A percentile compares a stretch with the other conserved stretches of the same genome.
phyloP scores from a whole-genome alignment of 257 asterid genomes.

The Hygrophila difformis region DNA sequence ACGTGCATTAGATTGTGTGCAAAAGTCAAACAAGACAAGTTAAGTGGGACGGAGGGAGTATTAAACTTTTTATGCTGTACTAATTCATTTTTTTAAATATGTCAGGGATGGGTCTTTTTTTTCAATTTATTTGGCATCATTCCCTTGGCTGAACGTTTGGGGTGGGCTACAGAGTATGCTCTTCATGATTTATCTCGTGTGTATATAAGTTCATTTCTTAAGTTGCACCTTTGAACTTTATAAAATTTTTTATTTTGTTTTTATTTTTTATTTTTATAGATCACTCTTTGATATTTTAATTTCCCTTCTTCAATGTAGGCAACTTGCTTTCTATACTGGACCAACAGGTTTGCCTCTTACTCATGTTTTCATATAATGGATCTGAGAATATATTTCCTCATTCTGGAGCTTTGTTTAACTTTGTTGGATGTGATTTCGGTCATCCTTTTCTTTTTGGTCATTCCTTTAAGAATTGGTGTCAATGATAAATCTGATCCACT shows the following conservation, averaged over 20 bases:
- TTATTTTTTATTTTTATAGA: not conserved
- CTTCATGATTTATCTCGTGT: not conserved
- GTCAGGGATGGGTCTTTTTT: constrained; percentile 73
- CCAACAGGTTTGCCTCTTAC: constrained; percentile 50
- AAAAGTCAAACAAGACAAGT: too few relatives aligned
- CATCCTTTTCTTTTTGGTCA: too few relatives aligned
- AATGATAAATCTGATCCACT: not conserved
- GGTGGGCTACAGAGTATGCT: constrained; percentile 83
- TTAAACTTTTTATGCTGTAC: constrained; percentile 2
- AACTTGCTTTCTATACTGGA: constrained; percentile 68
- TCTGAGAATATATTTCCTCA: too few relatives aligned
- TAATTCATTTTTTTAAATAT: constrained; percentile 9
- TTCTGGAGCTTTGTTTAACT: too few relatives aligned
- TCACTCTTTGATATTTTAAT: constrained; percentile 7
- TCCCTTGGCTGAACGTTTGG: constrained; percentile 80
- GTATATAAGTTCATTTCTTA: not conserved
- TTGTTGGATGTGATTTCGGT: too few relatives aligned
- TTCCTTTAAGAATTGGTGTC: not conserved
- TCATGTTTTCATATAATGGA: not conserved
- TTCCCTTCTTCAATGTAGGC: constrained; percentile 42
- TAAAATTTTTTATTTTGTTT: not conserved
- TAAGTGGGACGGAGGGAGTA: too few relatives aligned
- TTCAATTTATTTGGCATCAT: constrained; percentile 63
- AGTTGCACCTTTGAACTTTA: not conserved
- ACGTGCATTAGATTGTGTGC: too few relatives aligned